Conservation (phyloP, 2,329 filamentous ascomycete species). For the Apiospora pterosperma region DNA sequence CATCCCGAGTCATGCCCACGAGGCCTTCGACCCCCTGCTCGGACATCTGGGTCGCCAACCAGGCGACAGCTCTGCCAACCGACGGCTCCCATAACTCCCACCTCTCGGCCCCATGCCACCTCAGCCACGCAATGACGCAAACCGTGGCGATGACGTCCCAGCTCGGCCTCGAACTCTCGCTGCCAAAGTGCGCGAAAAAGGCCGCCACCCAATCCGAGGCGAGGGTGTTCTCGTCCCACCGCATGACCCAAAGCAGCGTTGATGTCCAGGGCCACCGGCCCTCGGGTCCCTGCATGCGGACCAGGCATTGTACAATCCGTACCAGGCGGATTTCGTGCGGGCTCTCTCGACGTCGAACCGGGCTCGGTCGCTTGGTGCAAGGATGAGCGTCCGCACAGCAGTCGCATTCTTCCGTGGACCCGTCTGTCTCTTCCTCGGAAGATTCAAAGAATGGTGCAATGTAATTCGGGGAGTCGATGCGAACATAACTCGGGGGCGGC, state of each 20-base stretch:
- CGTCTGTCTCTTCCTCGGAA: too few relatives aligned
- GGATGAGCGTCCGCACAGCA: too few relatives aligned
- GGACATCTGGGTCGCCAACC: constrained; percentile 31
- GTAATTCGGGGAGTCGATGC: too few relatives aligned
- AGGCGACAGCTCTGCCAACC: constrained; percentile 54
- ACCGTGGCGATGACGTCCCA: constrained; percentile 25
- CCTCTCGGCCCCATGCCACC: constrained; percentile 38
- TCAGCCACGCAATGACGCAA: constrained; percentile 46
- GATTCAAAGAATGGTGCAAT: too few relatives aligned
- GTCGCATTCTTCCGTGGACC: too few relatives aligned
- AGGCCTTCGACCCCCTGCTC: not conserved
- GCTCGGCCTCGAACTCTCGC: constrained; percentile 27
- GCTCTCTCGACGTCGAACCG: not conserved
- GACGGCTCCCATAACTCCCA: constrained; percentile 63
- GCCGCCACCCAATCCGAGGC: not conserved
- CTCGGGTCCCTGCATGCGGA: constrained; percentile 52
- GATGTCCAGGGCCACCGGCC: constrained; percentile 46
- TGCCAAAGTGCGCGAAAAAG: constrained; percentile 8
- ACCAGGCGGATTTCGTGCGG: too few relatives aligned
- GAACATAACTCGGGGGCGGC: too few relatives aligned
- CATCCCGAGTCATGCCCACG: not conserved
- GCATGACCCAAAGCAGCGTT: constrained; percentile 24
- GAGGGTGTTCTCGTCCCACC: constrained; percentile 14
- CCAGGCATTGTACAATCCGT: constrained; percentile 42
- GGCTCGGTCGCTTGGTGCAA: too few relatives aligned